Percentiles rank a stretch among this genome's conserved stretches.
Conservation (phyloP, 2,329 filamentous ascomycete genomes). For the Calycina marina region DNA sequence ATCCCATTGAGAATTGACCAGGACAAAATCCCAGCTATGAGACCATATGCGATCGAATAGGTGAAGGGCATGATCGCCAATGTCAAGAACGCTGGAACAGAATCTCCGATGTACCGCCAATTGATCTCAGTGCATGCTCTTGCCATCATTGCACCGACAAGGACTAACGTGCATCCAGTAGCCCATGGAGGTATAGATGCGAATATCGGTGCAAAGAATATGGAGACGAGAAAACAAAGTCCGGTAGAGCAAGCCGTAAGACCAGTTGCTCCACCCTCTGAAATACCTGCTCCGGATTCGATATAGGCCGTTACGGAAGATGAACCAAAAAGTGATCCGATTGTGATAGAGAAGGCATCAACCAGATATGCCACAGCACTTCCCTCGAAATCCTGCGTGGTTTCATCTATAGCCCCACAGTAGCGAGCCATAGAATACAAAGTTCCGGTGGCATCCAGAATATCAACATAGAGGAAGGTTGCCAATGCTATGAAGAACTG, state of each 20-base stretch:
- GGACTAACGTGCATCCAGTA: conserved; percentile 73
- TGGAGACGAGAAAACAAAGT: conserved; percentile 70
- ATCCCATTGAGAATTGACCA: conserved; percentile 63
- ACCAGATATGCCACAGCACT: conserved; percentile 73
- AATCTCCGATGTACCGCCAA: conserved; percentile 75
- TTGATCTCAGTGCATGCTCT: conserved; percentile 70
- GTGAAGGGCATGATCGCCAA: conserved; percentile 82
- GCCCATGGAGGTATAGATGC: conserved; percentile 83
- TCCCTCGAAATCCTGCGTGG: conserved; percentile 77
- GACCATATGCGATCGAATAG: conserved; percentile 75
- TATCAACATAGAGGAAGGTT: conserved; percentile 84
- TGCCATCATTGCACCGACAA: conserved; percentile 82
- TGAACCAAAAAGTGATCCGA: conserved; percentile 62
- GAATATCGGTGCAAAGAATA: conserved; percentile 86
- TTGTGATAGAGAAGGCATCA: conserved; percentile 66
- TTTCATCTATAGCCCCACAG: conserved; percentile 63
- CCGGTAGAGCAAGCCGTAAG: conserved; percentile 70
- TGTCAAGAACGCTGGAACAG: conserved; percentile 71
- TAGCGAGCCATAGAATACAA: conserved; percentile 84
- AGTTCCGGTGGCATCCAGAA: conserved; percentile 75
- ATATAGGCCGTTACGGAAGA: conserved; percentile 79
- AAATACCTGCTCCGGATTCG: conserved; percentile 80
- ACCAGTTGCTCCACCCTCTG: conserved; percentile 73
- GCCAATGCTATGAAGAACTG: conserved; percentile 75
- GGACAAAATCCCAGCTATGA: conserved; percentile 64